Conservation (phyloP, 768 basidiomycete species). For the Russula griseocarnosa region DNA sequence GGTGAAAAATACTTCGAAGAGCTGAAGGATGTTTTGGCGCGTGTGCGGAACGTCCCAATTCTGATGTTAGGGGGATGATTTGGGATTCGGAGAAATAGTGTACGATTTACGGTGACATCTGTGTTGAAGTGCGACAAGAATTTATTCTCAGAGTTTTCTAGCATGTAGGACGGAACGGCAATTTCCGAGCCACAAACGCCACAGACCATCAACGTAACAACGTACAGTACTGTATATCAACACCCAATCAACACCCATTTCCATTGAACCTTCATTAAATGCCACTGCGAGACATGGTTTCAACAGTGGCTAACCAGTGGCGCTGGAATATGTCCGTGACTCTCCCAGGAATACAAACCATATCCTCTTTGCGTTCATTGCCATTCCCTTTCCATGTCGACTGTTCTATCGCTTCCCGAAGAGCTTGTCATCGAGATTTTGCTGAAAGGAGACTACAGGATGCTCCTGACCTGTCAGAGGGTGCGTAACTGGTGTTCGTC, state of each 20-base stretch:
- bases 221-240: no score
- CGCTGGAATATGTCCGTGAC: constrained; percentile 2
- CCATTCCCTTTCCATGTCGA: constrained; percentile 7
- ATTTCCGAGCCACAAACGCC: no score
- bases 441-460: constrained; percentile 11
- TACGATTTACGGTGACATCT: no score
- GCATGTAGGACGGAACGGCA: no score
- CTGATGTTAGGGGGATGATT: not conserved
- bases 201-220: no score
- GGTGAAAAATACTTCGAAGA: not conserved
- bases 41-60: not conserved
- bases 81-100: not conserved
- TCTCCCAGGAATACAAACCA: constrained; percentile 8
- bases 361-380: not conserved
- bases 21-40: not conserved
- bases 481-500: not conserved
- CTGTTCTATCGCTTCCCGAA: constrained; percentile 17
- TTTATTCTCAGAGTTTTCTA: no score
- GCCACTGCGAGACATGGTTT: not conserved
- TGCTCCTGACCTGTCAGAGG: constrained; percentile 15
- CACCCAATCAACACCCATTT: no score
- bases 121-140: no score
- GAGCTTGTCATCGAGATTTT: constrained; percentile 21
- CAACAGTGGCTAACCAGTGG: not conserved
- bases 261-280: no score